These are phyloP conservation scores for Cadophora sp. DNA, from an alignment of 2,329 filamentous ascomycete species.

Conservation along the genomic window DNA sequence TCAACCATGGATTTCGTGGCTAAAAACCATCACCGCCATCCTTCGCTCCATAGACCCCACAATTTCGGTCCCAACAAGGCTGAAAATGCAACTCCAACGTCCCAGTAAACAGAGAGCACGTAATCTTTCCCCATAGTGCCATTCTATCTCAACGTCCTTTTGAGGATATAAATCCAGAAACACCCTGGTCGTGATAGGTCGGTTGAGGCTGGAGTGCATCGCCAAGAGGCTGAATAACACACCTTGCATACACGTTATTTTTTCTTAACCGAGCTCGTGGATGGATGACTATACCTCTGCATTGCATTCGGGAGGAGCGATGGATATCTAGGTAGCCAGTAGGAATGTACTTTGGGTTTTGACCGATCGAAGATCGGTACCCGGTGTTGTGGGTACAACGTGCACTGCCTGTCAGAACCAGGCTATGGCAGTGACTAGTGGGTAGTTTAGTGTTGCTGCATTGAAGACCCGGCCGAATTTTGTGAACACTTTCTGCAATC, in stretches of 20 bases:
- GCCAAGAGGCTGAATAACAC: slow-evolving; percentile 12
- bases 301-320: slow-evolving; percentile 7
- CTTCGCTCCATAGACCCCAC: neutral
- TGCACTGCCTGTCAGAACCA: neutral
- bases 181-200: slow-evolving; percentile 10
- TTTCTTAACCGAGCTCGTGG: neutral
- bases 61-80: neutral
- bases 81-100: neutral
- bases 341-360: neutral
- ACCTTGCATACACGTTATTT: neutral
- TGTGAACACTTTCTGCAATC: neutral
- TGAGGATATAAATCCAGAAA: slow-evolving; percentile 12
- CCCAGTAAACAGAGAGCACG: neutral
- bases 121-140: neutral
- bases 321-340: neutral
- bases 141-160: neutral
- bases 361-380: neutral
- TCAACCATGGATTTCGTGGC: neutral
- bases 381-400: neutral
- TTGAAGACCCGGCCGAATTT: neutral
- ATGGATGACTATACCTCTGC: slow-evolving; percentile 4
- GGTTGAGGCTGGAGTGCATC: slow-evolving; percentile 8
- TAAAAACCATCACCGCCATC: neutral
- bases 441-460: neutral
- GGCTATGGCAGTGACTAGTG: no score